Conservation (phyloP, 805 yeast genomes). For the Yueomyces sinensis region DNA sequence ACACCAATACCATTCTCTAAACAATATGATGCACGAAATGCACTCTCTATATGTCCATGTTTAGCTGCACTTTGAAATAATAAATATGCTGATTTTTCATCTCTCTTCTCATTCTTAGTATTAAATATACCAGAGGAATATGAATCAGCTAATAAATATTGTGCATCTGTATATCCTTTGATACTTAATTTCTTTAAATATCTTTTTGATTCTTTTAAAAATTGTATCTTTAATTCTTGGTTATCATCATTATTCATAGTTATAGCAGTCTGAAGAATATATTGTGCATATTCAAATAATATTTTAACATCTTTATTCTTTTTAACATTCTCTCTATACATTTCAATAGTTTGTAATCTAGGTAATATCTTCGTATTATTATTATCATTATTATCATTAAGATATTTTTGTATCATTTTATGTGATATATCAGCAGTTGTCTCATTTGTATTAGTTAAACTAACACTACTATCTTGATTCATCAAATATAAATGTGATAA, state of each 20-base stretch:
- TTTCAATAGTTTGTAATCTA: slow-evolving; percentile 69
- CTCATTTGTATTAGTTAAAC: slow-evolving; percentile 27
- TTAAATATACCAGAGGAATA: slow-evolving; percentile 71
- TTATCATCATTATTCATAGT: slow-evolving; percentile 28
- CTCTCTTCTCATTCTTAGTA: slow-evolving; percentile 60
- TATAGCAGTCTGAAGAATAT: slow-evolving; percentile 75
- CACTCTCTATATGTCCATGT: slow-evolving; percentile 83
- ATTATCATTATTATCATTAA: slow-evolving; percentile 34
- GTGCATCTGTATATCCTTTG: slow-evolving; percentile 80
- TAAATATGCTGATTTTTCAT: slow-evolving; percentile 59
- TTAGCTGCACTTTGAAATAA: slow-evolving; percentile 86
- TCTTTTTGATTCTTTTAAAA: slow-evolving; percentile 63
- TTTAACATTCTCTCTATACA: slow-evolving; percentile 76
- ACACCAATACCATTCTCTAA: slow-evolving; percentile 92
- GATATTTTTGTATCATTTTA: slow-evolving; percentile 35
- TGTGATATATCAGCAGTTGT: slow-evolving; percentile 39
- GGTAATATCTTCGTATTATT: slow-evolving; percentile 33
- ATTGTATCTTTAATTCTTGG: slow-evolving; percentile 32
- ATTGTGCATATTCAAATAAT: slow-evolving; percentile 85
- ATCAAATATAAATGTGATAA: slow-evolving; percentile 29
- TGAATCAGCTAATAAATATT: slow-evolving; percentile 84
- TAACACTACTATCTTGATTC: slow-evolving; percentile 22
- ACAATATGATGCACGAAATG: slow-evolving; percentile 83
- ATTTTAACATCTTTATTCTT: slow-evolving; percentile 75
- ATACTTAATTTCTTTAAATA: slow-evolving; percentile 62